Base-by-base conservation (phyloP, 2,329 filamentous ascomycete genomes). In the Basipetospora chlamydospora region DNA sequence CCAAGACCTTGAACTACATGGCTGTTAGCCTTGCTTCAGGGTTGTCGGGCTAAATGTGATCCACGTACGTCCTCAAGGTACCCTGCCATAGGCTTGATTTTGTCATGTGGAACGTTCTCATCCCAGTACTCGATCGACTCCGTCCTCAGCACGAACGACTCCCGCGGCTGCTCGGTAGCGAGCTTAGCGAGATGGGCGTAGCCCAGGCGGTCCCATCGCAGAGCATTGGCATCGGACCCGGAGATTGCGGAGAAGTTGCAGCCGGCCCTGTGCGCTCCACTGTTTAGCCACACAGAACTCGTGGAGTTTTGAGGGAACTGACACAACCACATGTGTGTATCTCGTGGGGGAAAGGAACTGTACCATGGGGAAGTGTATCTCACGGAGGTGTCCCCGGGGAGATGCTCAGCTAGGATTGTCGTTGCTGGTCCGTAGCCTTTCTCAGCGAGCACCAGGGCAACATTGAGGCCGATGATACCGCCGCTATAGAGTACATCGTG, bases 181-280 rank as follows among this genome's bases (percentile, higher is more conserved):
- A 62, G 42, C 30, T 47, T 47, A 2, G 42, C 47, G n/a, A 64
- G 47, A 33, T 60, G 48, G 11, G 48, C 44, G 29, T 63, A 64
- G 1, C 60, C 59, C 3, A 51, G 37, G 1, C 47, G 50, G 36
- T 64, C 61, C 59, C 60, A 63, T 20, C 52, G 53, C 28, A 63
- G 41, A 0, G 59, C 59, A 33, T 63, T 62, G 13, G 46, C 41
- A 34, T 63, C 58, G 11, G 44, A 53, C 16, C 59, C 58, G 1
- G 60, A 61, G 30, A 63, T 58, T 26, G 56, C 58, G 1, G 60
- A 63, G 42, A 62, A 62, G 42, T 63, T 63, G 40, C 56, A 60
- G 3, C 60, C 60, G 8, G 60, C 60, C 56, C 58, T 54, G 18
- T 4, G n/a, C 34, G 29, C 21, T 7, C 17, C 18, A 5, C 13